Evolutionary conservation across 2,329 filamentous ascomycete species (phyloP).

Genomic region (Thyridium curvatum): DNA sequence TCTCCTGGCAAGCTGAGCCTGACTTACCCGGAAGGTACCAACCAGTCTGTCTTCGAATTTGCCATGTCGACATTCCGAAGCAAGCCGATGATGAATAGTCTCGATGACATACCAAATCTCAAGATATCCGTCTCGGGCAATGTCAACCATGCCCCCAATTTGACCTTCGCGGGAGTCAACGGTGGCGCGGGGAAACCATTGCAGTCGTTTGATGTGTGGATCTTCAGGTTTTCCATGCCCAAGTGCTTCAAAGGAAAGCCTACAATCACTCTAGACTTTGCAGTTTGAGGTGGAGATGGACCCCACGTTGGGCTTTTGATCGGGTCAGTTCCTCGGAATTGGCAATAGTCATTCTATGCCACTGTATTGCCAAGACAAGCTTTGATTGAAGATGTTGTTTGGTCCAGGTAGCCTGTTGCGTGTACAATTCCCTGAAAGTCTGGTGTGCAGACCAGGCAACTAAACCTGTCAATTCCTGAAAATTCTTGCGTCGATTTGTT

Average conservation of each 20-base stretch:
- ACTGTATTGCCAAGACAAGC: too few relatives aligned
- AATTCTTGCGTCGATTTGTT: too few relatives aligned
- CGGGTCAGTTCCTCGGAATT: too few relatives aligned
- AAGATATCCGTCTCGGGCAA: conserved; percentile 37
- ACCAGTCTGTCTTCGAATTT: conserved; percentile 42
- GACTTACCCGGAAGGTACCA: conserved; percentile 46
- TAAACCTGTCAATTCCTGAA: too few relatives aligned
- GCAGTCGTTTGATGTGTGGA: conserved; percentile 39
- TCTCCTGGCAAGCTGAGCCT: conserved; percentile 36
- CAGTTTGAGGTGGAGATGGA: too few relatives aligned
- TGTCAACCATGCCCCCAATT: conserved; percentile 27
- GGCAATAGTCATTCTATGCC: too few relatives aligned
- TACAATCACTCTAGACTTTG: conserved; percentile 8
- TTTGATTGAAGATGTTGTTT: too few relatives aligned
- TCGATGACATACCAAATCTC: conserved; percentile 42
- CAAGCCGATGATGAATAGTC: conserved; percentile 34
- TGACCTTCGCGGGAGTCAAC: conserved; percentile 34
- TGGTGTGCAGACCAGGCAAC: too few relatives aligned
- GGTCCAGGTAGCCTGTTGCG: too few relatives aligned
- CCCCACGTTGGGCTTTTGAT: too few relatives aligned
- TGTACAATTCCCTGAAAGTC: too few relatives aligned
- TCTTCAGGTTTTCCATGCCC: conserved; percentile 35
- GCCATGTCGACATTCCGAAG: conserved; percentile 39
- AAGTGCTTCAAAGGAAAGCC: conserved; percentile 15
- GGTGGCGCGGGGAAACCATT: conserved; percentile 23